Base-by-base conservation (phyloP, 73 alveolate species). In the Uronychia setigera region DNA sequence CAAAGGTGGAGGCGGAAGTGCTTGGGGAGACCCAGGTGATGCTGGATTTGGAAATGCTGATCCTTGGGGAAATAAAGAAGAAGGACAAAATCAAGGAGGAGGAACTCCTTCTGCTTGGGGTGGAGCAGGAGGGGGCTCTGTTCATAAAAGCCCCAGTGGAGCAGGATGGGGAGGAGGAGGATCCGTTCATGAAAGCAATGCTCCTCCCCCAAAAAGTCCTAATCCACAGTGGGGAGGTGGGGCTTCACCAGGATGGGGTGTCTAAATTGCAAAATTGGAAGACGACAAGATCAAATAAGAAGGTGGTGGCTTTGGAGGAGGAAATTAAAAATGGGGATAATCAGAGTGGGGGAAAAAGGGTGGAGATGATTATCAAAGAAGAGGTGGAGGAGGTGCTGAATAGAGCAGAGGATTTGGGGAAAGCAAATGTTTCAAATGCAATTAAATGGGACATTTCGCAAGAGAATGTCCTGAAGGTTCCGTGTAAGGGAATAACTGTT, bases 361-460 rank as follows among this genome's bases (percentile, higher is more conserved):
- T 46, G 67, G 67, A 11, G 67, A 46, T 46, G 67, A 46, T 19
- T 46, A 46, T 46, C n/a, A 19, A 26, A 30, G 31, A 28, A 76
- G 81, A 76, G 81, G 81, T 5, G 58, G 58, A 76, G 81, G n/a
- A 26, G 59, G 59, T 1, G 59, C 79, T 46, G 67, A 46, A 5
- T 46, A 46, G 5, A 19, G 67, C 58, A 30, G 31, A 28, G 30
- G 81, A 76, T 35, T 35, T 5, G 58, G 58, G 30, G 81, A 30
- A 26, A 29, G 59, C 9, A 27, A 1, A 26, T 78, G 85, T 76
- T 78, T 78, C 33, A 78, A 78, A 1, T 78, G 85, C 76, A 27
- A 29, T 26, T 35, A 78, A 33, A 5, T 32, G 5, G 85, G 85
- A 1, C 85, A 78, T 76, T 34, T 34, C 26, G 74, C 85, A 26